Evolutionary conservation across 129 eudicot species (phyloP).

Genomic region (Deinandra increscens): DNA sequence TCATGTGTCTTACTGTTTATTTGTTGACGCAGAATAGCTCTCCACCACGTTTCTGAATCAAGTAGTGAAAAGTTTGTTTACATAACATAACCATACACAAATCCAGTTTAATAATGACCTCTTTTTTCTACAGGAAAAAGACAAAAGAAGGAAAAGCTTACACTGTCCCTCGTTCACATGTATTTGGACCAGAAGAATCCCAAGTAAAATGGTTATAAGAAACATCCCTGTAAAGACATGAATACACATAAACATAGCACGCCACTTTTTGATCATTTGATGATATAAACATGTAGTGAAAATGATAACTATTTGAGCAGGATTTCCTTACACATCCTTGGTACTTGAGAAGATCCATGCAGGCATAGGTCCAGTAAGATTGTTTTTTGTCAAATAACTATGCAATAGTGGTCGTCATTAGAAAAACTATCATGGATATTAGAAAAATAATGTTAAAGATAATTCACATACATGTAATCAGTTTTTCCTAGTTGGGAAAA

Average conservation of each 20-base stretch:
- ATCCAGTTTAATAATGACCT: slow-evolving; percentile 4
- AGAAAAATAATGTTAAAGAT: slow-evolving; percentile 18
- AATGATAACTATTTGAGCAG: not conserved
- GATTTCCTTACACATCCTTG: slow-evolving; percentile 54
- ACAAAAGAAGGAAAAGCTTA: slow-evolving; percentile 34
- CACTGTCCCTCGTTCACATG: slow-evolving; percentile 62
- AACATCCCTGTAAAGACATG: slow-evolving; percentile 53
- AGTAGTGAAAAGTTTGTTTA: slow-evolving; percentile 22
- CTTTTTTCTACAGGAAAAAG: slow-evolving; percentile 13
- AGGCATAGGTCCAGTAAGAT: slow-evolving; percentile 68
- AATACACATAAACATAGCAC: slow-evolving; percentile 7
- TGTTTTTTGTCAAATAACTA: slow-evolving; percentile 73
- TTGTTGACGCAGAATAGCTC: slow-evolving; percentile 54
- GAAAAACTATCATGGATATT: slow-evolving; percentile 15
- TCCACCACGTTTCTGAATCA: slow-evolving; percentile 72
- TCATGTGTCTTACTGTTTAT: slow-evolving; percentile 50
- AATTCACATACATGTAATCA: slow-evolving; percentile 57
- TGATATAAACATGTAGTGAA: slow-evolving; percentile 24
- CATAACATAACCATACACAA: slow-evolving; percentile 5
- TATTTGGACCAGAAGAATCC: slow-evolving; percentile 40
- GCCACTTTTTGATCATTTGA: not conserved
- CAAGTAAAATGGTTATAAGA: slow-evolving; percentile 63
- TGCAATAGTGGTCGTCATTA: slow-evolving; percentile 28
- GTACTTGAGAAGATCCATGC: slow-evolving; percentile 59
- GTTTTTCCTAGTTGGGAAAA: slow-evolving; percentile 53